Conservation (phyloP, 2,329 filamentous ascomycete species). For the Myriosclerotinia scirpicola region DNA sequence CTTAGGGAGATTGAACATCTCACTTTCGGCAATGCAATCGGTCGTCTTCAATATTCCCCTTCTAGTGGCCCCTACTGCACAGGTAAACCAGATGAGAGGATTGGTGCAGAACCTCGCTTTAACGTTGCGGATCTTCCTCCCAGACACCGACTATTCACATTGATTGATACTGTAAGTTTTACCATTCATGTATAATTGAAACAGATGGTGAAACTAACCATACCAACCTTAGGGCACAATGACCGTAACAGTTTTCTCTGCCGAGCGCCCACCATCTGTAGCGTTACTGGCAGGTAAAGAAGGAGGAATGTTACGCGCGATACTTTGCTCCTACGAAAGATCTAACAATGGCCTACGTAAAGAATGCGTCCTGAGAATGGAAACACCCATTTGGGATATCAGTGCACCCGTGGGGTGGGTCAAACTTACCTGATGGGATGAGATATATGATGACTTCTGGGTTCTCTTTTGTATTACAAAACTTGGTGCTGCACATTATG, state of each 20-base stretch:
- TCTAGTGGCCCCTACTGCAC: constrained; percentile 23
- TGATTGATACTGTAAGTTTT: constrained; percentile 38
- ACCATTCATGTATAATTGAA: background rate
- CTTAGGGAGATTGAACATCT: constrained; percentile 22
- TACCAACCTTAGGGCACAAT: constrained; percentile 13
- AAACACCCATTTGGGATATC: constrained; percentile 26
- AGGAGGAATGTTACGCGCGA: constrained; percentile 41
- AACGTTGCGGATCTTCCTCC: constrained; percentile 24
- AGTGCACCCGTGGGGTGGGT: constrained; percentile 20
- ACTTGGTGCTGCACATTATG: background rate
- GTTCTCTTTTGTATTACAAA: background rate
- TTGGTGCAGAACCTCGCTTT: constrained; percentile 33
- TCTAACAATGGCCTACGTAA: constrained; percentile 25
- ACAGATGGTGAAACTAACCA: background rate
- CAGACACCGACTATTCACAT: constrained; percentile 30
- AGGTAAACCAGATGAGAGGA: constrained; percentile 23
- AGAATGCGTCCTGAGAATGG: constrained; percentile 31
- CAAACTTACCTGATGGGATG: constrained; percentile 22
- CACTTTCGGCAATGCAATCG: constrained; percentile 30
- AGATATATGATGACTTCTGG: background rate
- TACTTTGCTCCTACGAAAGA: constrained; percentile 36
- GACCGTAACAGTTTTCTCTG: constrained; percentile 40
- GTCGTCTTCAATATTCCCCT: constrained; percentile 27
- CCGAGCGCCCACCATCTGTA: constrained; percentile 40
- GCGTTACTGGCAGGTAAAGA: constrained; percentile 41